Evolutionary conservation across 768 basidiomycete species (phyloP).

Genomic region (Lactarius pseudohatsudake): DNA sequence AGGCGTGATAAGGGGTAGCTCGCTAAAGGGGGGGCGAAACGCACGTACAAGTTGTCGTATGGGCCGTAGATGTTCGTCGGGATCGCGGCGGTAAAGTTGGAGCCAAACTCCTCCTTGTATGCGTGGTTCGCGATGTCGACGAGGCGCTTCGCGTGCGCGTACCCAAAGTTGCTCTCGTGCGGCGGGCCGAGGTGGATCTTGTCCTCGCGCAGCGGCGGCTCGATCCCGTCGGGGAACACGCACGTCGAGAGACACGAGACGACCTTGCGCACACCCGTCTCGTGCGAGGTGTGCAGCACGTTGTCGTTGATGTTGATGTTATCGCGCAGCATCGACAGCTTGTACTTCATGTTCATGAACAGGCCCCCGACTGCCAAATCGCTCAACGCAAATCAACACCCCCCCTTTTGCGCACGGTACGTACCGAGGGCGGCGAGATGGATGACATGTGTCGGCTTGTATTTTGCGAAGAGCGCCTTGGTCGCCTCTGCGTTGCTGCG

Average conservation of each 20-base stretch:
- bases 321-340: slow-evolving; percentile 91
- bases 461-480: slow-evolving; percentile 75
- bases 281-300: slow-evolving; percentile 74
- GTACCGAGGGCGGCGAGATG: slow-evolving; percentile 89
- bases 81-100: slow-evolving; percentile 95
- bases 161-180: slow-evolving; percentile 93
- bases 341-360: slow-evolving; percentile 95
- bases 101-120: slow-evolving; percentile 95
- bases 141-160: slow-evolving; percentile 92
- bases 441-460: slow-evolving; percentile 94
- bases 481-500: slow-evolving; percentile 69
- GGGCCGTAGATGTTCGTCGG: slow-evolving; percentile 96
- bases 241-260: slow-evolving; percentile 96
- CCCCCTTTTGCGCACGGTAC: slow-evolving; percentile 25
- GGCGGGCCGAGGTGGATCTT: slow-evolving; percentile 92
- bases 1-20: not conserved
- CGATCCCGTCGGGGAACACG: slow-evolving; percentile 94
- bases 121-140: slow-evolving; percentile 96
- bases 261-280: slow-evolving; percentile 66
- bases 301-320: slow-evolving; percentile 96
- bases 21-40: not conserved
- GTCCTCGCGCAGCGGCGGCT: slow-evolving; percentile 87
- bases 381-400: not conserved
- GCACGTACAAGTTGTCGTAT: slow-evolving; percentile 81
- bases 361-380: slow-evolving; percentile 74